phyloP scores from a whole-genome alignment of 2,329 filamentous ascomycete genomes.

The Aureobasidium lini region DNA sequence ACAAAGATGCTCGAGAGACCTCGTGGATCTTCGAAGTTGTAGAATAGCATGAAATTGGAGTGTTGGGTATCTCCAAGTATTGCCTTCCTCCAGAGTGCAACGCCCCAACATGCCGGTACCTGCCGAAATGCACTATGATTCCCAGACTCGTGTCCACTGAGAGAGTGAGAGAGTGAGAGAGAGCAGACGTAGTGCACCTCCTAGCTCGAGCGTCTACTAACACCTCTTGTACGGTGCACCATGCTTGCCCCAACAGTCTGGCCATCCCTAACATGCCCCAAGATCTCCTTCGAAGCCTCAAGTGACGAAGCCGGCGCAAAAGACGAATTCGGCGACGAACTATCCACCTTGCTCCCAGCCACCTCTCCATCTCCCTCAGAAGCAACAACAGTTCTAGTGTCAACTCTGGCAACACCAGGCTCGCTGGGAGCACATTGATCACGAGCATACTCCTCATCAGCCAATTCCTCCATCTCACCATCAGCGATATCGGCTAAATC shows the following conservation, averaged over 20 bases:
- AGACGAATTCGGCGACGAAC: background rate
- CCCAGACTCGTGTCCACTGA: no score
- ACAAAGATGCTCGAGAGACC: conserved; percentile 44
- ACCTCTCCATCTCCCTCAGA: background rate
- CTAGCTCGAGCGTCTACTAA: background rate
- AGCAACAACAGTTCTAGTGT: background rate
- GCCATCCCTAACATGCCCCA: background rate
- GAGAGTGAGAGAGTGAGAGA: no score
- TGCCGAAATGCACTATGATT: no score
- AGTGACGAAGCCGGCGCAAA: background rate
- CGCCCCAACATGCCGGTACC: no score
- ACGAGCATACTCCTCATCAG: conserved; percentile 5
- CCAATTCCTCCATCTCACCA: background rate
- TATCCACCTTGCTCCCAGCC: background rate
- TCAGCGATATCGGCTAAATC: conserved; percentile 4
- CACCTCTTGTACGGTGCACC: background rate
- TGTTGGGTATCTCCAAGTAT: no score
- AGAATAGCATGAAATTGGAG: background rate
- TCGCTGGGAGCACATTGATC: background rate
- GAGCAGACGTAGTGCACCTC: no score
- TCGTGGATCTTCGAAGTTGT: conserved; percentile 38
- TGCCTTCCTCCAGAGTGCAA: no score
- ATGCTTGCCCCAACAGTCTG: background rate
- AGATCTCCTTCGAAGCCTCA: background rate
- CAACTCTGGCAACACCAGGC: no score